Base-by-base conservation (phyloP, 2,329 filamentous ascomycete species). In the Verticillium isaacii region DNA sequence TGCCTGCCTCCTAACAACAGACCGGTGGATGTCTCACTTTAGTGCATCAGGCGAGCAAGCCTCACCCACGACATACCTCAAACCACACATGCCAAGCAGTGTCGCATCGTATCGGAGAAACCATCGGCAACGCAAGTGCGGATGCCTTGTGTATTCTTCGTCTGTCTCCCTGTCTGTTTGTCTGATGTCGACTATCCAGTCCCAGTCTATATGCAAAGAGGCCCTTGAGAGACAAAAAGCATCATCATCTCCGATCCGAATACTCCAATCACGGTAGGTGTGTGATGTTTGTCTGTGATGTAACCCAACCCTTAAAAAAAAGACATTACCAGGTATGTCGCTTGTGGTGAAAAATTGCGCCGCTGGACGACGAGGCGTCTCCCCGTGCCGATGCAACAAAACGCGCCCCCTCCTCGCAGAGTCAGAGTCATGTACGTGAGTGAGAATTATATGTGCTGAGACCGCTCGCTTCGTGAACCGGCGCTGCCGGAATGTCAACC, bases 401-500 rank as follows among this genome's bases (percentile, higher is more conserved):
- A n/a, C 54, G n/a, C 32, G 54, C 54, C 25, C 52, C 29, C 32
- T 56, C 25, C 54, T 56, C 54, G 32, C 54, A 56, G 54, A 56
- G 54, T 56, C 54, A 56, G 54, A 34, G 25, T 32, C 54, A 56
- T 56, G 54, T 56, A 56, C 54, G 32, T 56, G 29, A 32, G 17
- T 32, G 54, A 34, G 54, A 32, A 56, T 17, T 45, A 34, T 50
- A 59, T 54, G 41, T 54, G 58, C 58, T 37, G 45, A 37, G 41
- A 45, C 17, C 36, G 58, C 32, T 45, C 19, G 41, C 58, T 59
- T 59, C 41, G 32, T 59, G 45, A 32, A 32, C 58, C 58, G 32
- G 58, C 58, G 58, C 58, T 45, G 58, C 45, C 58, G 45, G 32
- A 61, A 55, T 56, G 36, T 56, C 61, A 52, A 23, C 32, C 60